Base-by-base conservation (phyloP, 768 basidiomycete species). In the Amanita thiersii region DNA sequence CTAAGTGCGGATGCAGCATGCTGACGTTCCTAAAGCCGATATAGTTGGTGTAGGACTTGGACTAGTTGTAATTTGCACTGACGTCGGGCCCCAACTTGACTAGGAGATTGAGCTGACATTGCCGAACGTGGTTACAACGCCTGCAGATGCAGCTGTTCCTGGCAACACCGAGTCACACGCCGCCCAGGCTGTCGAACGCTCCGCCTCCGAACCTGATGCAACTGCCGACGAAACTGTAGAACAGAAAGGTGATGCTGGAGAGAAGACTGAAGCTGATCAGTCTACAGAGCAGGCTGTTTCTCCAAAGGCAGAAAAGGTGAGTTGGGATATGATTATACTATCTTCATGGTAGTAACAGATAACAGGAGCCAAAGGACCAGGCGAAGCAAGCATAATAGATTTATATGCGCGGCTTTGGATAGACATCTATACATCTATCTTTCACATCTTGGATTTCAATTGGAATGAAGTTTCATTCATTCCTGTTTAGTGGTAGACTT, bases 11-110 rank as follows among this genome's bases (percentile, higher is more conserved):
- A 18, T 24, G n/a, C 11, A 50, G 50, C 47, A 44, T 17, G 44
- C 33, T 30, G 50, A 50, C 29, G 47, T 29, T 17, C 50, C 47
- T 37, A 45, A 45, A 19, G 43, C 40, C 17, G 47, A 37, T 9
- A 39, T 33, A n/a, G 40, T 37, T 5, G n/a, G 24, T 15, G 39
- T 33, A 38, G 38, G 35, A 8, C 8, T 37, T 35, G 29, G 8
- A 26, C 5, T 5, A 12, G 15, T 8, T 17, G 10, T 11, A 5
- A 4, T 8, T 35, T 14, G 8, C n/a, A n/a, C n/a, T n/a, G n/a
- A n/a, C n/a, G n/a, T n/a, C n/a, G n/a, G n/a, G n/a, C 6, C 15
- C 12, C 1, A 9, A 14, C 18, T 8, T 3, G n/a, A 3, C 9
- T 26, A 18, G 8, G 11, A 35, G 34, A 32, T 35, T 17, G 32